Evolutionary conservation across 176 grass and related monocot species (phyloP), one percentile per base, ranked within the genome.

Genomic region (Carex scoparia): DNA sequence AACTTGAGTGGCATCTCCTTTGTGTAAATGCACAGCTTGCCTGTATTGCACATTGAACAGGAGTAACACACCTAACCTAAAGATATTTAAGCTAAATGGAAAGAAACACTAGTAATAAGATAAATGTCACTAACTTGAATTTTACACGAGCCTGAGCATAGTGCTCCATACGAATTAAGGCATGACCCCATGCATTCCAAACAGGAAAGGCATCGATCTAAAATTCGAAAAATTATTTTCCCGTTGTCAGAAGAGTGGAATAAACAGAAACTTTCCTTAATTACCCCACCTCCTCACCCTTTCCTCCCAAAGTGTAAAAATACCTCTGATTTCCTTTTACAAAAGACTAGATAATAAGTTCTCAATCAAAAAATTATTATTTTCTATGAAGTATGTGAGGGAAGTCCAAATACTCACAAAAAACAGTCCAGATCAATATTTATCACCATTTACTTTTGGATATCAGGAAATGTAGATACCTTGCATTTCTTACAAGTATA

Each of bases 401-500:
- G 15, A 60, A 64, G 14, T 60, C 12, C 76, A 57, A 38, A 33
- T 80, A 71, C 16, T 71, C 35, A 46, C 15, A 71, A 67, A 44
- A 6, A 11, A 49, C 37, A 73, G 49, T 54, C 37, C 16, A 15
- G 59, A 62, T 46, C 16, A 40, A 14, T 81, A 62, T 68, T 64
- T 83, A 18, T 83, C 46, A 46, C 5, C 42, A 54, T 63, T 64
- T 37, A n/a, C 48, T 33, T 72, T 40, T 23, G 7, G 42, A 72
- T 27, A 12, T 72, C 40, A 72, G 18, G 12, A 33, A 56, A 56
- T 5, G 84, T 69, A 77, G 61, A 49, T 89, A 97, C 95, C 95
- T 98, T 98, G 91, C 95, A 98, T 69, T 98, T 98, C 88, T 87
- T 98, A 87, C 92, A 94, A 79, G 95, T 98, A 88, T 98, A 98